Conservation (phyloP, 2,329 filamentous ascomycete species). For the Neonectria neomacrospora region DNA sequence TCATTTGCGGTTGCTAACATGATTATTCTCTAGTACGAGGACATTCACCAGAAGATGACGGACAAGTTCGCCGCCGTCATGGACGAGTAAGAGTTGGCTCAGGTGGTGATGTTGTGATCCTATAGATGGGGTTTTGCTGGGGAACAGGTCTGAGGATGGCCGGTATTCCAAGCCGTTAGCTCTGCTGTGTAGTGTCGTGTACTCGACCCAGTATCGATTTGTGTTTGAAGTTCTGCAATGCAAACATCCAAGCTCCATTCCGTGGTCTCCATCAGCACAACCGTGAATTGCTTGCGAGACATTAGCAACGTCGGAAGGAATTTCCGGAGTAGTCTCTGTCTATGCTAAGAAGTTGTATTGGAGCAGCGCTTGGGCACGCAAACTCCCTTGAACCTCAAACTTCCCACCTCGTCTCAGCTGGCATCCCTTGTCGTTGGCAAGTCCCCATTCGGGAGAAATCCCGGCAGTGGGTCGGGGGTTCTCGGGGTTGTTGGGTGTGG, state of each 20-base stretch:
- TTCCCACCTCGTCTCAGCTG: not conserved
- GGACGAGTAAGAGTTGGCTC: slow-evolving; percentile 76
- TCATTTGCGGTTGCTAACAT: slow-evolving; percentile 52
- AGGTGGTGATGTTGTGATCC: slow-evolving; percentile 37
- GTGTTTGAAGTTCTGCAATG: slow-evolving; percentile 10
- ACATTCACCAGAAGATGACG: slow-evolving; percentile 88
- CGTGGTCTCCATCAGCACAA: not conserved
- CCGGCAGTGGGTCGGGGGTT: slow-evolving; percentile 24
- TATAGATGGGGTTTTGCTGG: slow-evolving; percentile 45
- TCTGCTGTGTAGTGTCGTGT: slow-evolving; percentile 45
- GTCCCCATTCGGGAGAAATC: slow-evolving; percentile 5
- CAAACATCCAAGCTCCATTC: not conserved
- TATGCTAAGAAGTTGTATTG: not conserved
- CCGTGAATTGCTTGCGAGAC: not conserved
- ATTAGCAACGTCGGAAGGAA: not conserved
- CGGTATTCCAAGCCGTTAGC: slow-evolving; percentile 42
- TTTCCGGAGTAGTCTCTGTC: not conserved
- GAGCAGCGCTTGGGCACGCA: not conserved
- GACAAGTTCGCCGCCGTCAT: slow-evolving; percentile 97
- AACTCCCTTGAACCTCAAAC: too few relatives aligned
- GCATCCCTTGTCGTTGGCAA: not conserved
- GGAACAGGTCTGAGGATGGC: slow-evolving; percentile 38
- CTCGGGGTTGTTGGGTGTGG: slow-evolving; percentile 34
- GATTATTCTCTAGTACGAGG: slow-evolving; percentile 77
- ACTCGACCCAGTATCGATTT: slow-evolving; percentile 41